These are phyloP conservation scores for Lablab purpureus DNA, from an alignment of 306 rosid genomes.

Conservation along the genomic window DNA sequence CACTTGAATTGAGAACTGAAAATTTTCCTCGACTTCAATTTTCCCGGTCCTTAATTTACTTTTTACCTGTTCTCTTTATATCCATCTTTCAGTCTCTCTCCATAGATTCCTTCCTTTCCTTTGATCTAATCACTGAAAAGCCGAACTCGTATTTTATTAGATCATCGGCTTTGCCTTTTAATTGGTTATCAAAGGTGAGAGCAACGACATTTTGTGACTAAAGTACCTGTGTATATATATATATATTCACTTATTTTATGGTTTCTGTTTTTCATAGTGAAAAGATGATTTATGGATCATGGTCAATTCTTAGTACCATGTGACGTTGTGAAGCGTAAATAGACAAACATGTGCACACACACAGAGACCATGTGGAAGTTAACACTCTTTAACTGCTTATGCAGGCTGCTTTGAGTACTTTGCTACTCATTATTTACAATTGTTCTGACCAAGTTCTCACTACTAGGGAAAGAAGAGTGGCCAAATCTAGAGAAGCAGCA, in stretches of 20 bases:
- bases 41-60: slow-evolving; percentile 12
- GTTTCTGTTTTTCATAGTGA: slow-evolving; percentile 20
- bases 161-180: slow-evolving; percentile 14
- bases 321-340: neutral
- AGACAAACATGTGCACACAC: neutral
- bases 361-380: slow-evolving; percentile 39
- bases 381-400: slow-evolving; percentile 58
- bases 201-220: slow-evolving; percentile 9
- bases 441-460: slow-evolving; percentile 95
- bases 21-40: slow-evolving; percentile 4
- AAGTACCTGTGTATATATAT: neutral
- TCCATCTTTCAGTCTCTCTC: neutral
- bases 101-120: neutral
- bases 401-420: slow-evolving; percentile 95
- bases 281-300: slow-evolving; percentile 19
- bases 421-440: slow-evolving; percentile 94
- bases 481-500: slow-evolving; percentile 90
- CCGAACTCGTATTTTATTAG: slow-evolving; percentile 7
- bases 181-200: slow-evolving; percentile 6
- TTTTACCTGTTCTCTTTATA: neutral
- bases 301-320: slow-evolving; percentile 33
- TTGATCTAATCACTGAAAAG: slow-evolving; percentile 11
- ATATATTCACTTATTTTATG: slow-evolving; percentile 21
- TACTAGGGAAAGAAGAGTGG: slow-evolving; percentile 81
- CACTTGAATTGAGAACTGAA: slow-evolving; percentile 8